A percentile compares a stretch with the other conserved stretches of the same genome.
phyloP scores from a whole-genome alignment of 208 protist genomes.

The Leptomonas pyrrhocoris region DNA sequence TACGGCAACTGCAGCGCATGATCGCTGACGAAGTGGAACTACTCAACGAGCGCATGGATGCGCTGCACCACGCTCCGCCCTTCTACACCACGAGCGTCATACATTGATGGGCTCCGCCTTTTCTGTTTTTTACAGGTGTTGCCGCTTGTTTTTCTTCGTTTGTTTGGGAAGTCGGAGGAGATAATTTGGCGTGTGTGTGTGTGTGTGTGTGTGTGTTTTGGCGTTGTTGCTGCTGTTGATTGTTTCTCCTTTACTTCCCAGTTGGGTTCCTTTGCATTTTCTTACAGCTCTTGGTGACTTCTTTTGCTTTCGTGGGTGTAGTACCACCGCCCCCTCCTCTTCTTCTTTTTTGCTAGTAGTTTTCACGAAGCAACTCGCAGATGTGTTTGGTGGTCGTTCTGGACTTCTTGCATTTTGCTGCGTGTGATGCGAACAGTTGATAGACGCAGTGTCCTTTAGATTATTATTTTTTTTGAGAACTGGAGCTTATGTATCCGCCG shows the following conservation, averaged over 20 bases:
- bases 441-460: too few species aligned
- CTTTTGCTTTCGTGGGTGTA: too few species aligned
- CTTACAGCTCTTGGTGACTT: neutral
- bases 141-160: neutral
- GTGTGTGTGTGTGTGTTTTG: neutral
- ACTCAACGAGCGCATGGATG: slow-evolving; percentile 3
- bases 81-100: slow-evolving; percentile 18
- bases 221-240: neutral
- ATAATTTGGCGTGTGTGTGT: neutral
- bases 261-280: slow-evolving; percentile 1
- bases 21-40: slow-evolving; percentile 23
- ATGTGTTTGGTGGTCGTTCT: too few species aligned
- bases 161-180: too few species aligned
- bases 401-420: too few species aligned
- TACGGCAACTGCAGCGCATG: slow-evolving; percentile 27
- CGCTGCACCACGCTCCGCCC: slow-evolving; percentile 11
- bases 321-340: neutral
- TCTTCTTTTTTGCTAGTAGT: neutral
- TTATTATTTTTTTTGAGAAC: too few species aligned
- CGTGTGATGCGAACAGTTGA: too few species aligned
- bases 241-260: neutral
- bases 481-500: too few species aligned
- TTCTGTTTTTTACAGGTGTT: neutral
- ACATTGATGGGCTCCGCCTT: neutral
- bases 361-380: too few species aligned